Evolutionary conservation across 768 basidiomycete genomes (phyloP).

Genomic region (Hygrocybe punicea): DNA sequence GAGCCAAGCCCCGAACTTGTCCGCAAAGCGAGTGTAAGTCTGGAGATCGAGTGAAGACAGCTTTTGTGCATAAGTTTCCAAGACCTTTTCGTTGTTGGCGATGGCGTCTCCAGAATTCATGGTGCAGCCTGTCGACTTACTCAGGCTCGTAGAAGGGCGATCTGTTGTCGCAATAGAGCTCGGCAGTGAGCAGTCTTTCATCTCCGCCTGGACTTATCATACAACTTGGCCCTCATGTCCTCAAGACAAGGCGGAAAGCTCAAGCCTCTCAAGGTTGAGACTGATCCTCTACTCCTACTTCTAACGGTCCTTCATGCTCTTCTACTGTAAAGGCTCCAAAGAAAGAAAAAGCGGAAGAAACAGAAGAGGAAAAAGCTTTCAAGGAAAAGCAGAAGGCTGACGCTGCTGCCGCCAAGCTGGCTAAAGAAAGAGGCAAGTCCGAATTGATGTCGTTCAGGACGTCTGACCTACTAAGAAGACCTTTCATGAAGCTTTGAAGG

Average conservation of each 20-base stretch:
- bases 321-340: conserved; percentile 60
- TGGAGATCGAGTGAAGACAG: conserved; percentile 28
- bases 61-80: conserved; percentile 33
- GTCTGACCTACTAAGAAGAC: neutral
- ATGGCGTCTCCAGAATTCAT: conserved; percentile 9
- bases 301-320: conserved; percentile 1
- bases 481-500: conserved; percentile 47
- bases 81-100: conserved; percentile 39
- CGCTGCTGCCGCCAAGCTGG: conserved; percentile 66
- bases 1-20: conserved; percentile 47
- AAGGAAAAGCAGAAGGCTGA: conserved; percentile 77
- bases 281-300: neutral
- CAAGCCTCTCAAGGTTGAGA: conserved; percentile 79
- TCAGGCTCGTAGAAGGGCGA: no score
- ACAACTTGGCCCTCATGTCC: no score
- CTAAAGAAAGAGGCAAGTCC: conserved; percentile 64
- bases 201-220: neutral
- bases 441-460: neutral
- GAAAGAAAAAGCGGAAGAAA: conserved; percentile 72
- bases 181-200: no score
- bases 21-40: conserved; percentile 25
- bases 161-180: no score
- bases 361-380: conserved; percentile 68
- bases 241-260: conserved; percentile 79
- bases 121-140: no score